Conservation (phyloP, 225 moss, liverwort and hornwort species). For the Marchantia polymorpha region DNA sequence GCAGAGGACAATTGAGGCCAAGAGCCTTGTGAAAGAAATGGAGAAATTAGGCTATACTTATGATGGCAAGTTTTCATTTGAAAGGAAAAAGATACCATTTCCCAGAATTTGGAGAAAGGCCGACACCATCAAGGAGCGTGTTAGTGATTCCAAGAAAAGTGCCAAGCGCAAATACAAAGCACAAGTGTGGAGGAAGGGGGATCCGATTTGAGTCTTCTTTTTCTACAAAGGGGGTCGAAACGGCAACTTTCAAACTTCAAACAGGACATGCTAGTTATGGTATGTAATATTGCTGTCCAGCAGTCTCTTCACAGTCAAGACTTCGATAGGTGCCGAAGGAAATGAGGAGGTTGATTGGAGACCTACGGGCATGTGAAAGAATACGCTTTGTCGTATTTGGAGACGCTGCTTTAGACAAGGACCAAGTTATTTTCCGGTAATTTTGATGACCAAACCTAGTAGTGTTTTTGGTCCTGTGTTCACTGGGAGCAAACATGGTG, state of each 20-base stretch:
- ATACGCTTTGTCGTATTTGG: not conserved
- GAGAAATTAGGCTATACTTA: constrained; percentile 52
- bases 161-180: not conserved
- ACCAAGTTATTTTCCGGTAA: no score
- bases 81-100: not conserved
- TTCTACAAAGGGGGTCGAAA: not conserved
- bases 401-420: no score
- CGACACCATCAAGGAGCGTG: not conserved
- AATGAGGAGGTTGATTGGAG: not conserved
- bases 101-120: constrained; percentile 33
- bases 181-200: constrained; percentile 17
- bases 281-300: not conserved
- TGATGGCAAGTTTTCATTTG: constrained; percentile 33
- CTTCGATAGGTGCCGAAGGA: not conserved
- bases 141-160: not conserved
- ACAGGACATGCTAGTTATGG: not conserved
- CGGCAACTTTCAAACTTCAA: not conserved
- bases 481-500: not conserved
- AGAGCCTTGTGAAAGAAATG: constrained; percentile 48
- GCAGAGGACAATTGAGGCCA: constrained; percentile 44
- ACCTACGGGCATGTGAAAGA: not conserved
- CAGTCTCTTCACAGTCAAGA: not conserved
- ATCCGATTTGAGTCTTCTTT: not conserved
- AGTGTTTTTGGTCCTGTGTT: no score
- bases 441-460: no score